phyloP scores from a whole-genome alignment of 257 asterid genomes.

The Plantago elongata region DNA sequence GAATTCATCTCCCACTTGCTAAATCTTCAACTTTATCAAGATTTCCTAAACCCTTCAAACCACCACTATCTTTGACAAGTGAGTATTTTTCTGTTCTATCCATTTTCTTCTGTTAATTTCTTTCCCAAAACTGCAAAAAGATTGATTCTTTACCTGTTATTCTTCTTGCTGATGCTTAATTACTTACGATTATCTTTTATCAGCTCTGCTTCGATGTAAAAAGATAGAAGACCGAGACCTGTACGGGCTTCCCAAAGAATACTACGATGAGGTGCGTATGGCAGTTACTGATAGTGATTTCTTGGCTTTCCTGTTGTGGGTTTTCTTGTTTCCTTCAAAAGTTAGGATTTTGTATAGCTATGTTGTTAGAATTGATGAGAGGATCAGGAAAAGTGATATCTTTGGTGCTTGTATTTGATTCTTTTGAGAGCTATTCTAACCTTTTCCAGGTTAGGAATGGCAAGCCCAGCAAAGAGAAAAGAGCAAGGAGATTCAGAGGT shows the following conservation, averaged over 20 bases:
- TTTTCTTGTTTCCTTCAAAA: neutral
- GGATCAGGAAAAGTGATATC: neutral
- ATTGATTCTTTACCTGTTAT: neutral
- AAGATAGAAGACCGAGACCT: constrained; percentile 50
- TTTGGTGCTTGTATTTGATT: neutral
- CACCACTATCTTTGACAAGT: constrained; percentile 31
- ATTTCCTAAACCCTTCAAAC: constrained; percentile 22
- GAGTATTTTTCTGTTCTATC: constrained; percentile 13
- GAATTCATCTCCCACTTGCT: constrained; percentile 28
- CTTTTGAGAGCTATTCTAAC: constrained; percentile 24
- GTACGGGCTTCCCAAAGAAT: constrained; percentile 73
- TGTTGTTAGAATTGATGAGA: neutral
- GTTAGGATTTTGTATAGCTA: neutral
- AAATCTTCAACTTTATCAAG: constrained; percentile 20
- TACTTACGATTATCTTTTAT: neutral
- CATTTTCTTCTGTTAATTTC: neutral
- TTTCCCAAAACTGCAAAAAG: constrained; percentile 4
- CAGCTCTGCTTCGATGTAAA: constrained; percentile 52
- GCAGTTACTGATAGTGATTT: neutral
- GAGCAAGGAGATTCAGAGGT: constrained; percentile 67
- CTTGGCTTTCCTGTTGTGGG: constrained; percentile 4
- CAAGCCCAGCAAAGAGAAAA: constrained; percentile 91
- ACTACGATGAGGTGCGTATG: constrained; percentile 67
- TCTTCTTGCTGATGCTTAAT: constrained; percentile 14
- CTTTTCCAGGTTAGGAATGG: constrained; percentile 69